Percentiles rank a stretch among this genome's conserved stretches.
Evolutionary conservation across 768 basidiomycete species (phyloP).

Genomic region (Boletus sensibilis): DNA sequence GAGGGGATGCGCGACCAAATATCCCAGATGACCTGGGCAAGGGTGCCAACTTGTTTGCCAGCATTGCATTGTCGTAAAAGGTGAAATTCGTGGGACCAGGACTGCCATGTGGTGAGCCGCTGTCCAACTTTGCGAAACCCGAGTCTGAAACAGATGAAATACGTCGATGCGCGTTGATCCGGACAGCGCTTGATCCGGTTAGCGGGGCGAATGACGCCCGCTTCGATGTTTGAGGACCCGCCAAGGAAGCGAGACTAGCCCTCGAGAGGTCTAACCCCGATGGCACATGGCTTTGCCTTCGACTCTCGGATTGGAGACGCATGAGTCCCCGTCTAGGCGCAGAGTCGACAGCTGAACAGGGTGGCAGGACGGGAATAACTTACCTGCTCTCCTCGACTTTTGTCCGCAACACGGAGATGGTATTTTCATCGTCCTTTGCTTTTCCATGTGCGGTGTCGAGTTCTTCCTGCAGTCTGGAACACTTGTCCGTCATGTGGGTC

Average conservation of each 20-base stretch:
- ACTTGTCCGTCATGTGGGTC: slow-evolving; percentile 64
- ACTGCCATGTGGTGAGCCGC: slow-evolving; percentile 32
- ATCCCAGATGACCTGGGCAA: slow-evolving; percentile 46
- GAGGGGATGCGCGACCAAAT: slow-evolving; percentile 51
- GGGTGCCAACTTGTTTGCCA: slow-evolving; percentile 23
- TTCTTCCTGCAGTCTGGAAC: slow-evolving; percentile 54
- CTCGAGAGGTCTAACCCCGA: slow-evolving; percentile 57
- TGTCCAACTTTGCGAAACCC: slow-evolving; percentile 37
- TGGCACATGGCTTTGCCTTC: slow-evolving; percentile 55
- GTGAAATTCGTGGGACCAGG: slow-evolving; percentile 36
- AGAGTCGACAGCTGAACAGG: slow-evolving; percentile 4
- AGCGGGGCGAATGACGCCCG: slow-evolving; percentile 77
- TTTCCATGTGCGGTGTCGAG: slow-evolving; percentile 50
- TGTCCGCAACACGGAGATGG: slow-evolving; percentile 69
- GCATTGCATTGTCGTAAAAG: slow-evolving; percentile 32
- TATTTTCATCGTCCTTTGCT: slow-evolving; percentile 71
- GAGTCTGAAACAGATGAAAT: slow-evolving; percentile 75
- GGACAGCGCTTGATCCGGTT: slow-evolving; percentile 49
- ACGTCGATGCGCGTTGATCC: slow-evolving; percentile 58
- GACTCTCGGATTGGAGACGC: slow-evolving; percentile 78
- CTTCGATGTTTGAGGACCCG: slow-evolving; percentile 55
- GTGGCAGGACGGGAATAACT: slow-evolving; percentile 16
- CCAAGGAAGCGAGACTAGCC: slow-evolving; percentile 39
- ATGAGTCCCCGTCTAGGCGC: slow-evolving; percentile 71
- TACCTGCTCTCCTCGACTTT: slow-evolving; percentile 89